Conservation (phyloP, 2,329 filamentous ascomycete genomes). For the Colletotrichum orchidophilum region DNA sequence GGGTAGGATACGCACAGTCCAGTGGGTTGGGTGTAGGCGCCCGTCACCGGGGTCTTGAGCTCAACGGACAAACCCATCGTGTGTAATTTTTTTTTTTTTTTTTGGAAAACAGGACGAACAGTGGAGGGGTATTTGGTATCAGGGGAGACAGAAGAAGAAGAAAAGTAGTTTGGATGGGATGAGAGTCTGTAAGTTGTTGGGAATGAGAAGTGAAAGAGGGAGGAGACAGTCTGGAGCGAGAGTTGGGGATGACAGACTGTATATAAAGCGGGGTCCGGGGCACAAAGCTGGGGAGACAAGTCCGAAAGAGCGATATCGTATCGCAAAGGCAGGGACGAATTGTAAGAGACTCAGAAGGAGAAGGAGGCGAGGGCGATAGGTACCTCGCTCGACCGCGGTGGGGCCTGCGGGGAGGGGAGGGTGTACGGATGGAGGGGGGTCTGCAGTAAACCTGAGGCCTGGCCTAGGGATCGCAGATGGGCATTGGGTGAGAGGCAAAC, state of each 20-base stretch:
- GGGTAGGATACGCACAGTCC: slow-evolving; percentile 61
- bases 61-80: slow-evolving; percentile 62
- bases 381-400: background rate
- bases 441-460: slow-evolving; percentile 7
- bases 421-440: slow-evolving; percentile 9
- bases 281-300: slow-evolving; percentile 21
- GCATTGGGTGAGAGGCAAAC: background rate
- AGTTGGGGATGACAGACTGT: slow-evolving; percentile 26
- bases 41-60: slow-evolving; percentile 75
- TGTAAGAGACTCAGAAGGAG: slow-evolving; percentile 11
- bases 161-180: background rate
- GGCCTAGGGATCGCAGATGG: slow-evolving; percentile 4
- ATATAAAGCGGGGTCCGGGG: slow-evolving; percentile 33
- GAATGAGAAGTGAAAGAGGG: slow-evolving; percentile 1
- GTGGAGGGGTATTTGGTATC: slow-evolving; percentile 27
- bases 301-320: slow-evolving; percentile 9
- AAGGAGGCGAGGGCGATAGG: background rate
- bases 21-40: slow-evolving; percentile 66
- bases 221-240: background rate
- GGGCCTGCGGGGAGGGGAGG: background rate
- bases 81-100: background rate
- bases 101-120: slow-evolving; percentile 11
- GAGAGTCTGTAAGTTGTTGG: slow-evolving; percentile 5
- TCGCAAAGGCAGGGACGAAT: slow-evolving; percentile 19
- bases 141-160: slow-evolving; percentile 7